These are phyloP conservation scores for Paradendryphiella salina DNA, from an alignment of 2,329 filamentous ascomycete genomes.

Conservation along the genomic window DNA sequence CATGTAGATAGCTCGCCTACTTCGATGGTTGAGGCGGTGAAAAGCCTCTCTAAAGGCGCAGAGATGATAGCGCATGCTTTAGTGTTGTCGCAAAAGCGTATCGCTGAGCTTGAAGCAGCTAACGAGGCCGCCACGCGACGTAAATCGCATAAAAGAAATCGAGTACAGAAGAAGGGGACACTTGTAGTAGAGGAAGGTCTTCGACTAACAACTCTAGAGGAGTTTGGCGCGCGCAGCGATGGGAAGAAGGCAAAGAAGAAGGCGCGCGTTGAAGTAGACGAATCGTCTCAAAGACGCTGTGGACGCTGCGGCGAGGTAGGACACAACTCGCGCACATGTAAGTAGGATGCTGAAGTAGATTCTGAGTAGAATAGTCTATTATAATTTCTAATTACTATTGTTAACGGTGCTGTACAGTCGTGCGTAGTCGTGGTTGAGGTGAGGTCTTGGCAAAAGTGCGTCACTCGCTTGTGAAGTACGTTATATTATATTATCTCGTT, in stretches of 20 bases:
- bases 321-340: background rate
- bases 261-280: background rate
- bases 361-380: slow-evolving; percentile 1
- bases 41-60: no score
- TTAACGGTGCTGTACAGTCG: background rate
- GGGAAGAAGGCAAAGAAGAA: slow-evolving; percentile 12
- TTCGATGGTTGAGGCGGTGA: no score
- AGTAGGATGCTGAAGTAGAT: background rate
- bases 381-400: background rate
- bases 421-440: background rate
- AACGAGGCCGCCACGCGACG: no score
- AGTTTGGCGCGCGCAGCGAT: slow-evolving; percentile 14
- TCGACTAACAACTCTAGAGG: slow-evolving; percentile 8
- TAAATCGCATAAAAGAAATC: slow-evolving; percentile 11
- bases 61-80: no score
- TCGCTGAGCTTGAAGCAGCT: slow-evolving; percentile 2
- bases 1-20: no score
- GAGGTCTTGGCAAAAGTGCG: no score
- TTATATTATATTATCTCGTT: no score
- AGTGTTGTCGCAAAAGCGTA: no score
- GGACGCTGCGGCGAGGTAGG: no score
- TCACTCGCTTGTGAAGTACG: no score
- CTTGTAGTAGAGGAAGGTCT: slow-evolving; percentile 5
- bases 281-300: background rate
- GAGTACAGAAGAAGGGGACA: background rate